Evolutionary conservation across 2,329 filamentous ascomycete genomes (phyloP), one percentile per base, ranked within the genome.

Genomic region (Pestalotiopsis sp.): DNA sequence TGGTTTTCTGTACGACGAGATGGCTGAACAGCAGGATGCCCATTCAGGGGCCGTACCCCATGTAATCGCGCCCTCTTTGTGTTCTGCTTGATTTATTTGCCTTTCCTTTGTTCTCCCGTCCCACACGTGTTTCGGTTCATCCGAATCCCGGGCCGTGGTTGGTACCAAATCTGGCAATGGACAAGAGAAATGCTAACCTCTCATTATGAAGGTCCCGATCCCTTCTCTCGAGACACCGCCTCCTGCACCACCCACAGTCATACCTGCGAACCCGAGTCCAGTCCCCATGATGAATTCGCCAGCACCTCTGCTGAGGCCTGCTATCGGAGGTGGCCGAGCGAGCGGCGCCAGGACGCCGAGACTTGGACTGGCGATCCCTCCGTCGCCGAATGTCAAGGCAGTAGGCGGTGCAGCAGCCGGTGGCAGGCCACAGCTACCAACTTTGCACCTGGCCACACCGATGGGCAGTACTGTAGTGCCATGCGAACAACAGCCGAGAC

Each of bases 281-380:
- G 80, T 82, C 65, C 81, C 86, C 75, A 86, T 85, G 74, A 92
- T 94, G 90, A 89, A 92, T 68, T 89, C 92, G 62, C 90, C 92
- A 65, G 92, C 91, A 65, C 93, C 93, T 69, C 88, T 97, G 68
- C 90, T 97, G 67, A 91, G 94, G 69, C 92, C 94, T 66, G 93
- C 94, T 70, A 90, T 97, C 67, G 92, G 92, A 52, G 92, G 93
- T 71, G 85, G 84, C 71, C 86, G 89, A 73, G 85, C 85, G 70
- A 83, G 85, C 71, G 89, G 88, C 68, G 83, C 86, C 68, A 86
- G 92, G 71, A 85, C 91, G 65, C 94, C 94, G 35, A 90, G 92
- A 74, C 87, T 98, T 68, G 95, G 94, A 58, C 88, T 98, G 67
- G 93, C 94, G 59, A 98, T 98, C 68, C 95, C 95, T 48, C 90